Percentiles rank a stretch among this genome's conserved stretches.
phyloP scores from a whole-genome alignment of 352 stramenopile genomes.

The Phytophthora capsici region DNA sequence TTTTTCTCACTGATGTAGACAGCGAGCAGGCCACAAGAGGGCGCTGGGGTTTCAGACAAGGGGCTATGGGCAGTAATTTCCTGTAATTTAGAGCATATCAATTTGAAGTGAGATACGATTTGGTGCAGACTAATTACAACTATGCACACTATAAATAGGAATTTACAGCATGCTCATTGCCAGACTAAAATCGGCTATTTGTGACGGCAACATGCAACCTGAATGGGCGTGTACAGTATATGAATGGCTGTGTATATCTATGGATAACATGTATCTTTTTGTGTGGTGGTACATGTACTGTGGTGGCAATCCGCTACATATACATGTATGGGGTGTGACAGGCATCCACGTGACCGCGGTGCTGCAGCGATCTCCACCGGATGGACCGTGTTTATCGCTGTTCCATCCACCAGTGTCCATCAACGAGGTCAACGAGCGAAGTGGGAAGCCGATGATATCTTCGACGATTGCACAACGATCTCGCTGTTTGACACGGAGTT shows the following conservation, averaged over 20 bases:
- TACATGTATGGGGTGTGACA: neutral
- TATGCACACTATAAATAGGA: neutral
- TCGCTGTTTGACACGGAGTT: constrained; percentile 1
- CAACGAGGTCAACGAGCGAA: constrained; percentile 3
- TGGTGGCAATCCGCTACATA: neutral
- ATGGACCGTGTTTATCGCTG: constrained; percentile 22
- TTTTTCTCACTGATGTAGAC: constrained; percentile 44
- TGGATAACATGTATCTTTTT: no score
- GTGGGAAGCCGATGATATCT: constrained; percentile 18
- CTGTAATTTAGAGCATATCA: neutral
- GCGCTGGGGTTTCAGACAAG: constrained; percentile 25
- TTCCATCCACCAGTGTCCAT: constrained; percentile 4
- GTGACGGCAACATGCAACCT: no score
- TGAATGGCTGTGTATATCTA: no score
- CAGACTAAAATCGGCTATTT: no score
- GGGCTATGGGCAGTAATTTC: neutral
- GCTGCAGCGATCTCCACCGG: constrained; percentile 23
- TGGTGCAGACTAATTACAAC: neutral
- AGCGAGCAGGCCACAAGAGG: constrained; percentile 31
- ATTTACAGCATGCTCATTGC: neutral
- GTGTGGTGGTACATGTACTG: no score
- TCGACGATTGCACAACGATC: constrained; percentile 26
- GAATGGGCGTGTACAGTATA: no score
- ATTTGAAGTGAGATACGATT: neutral
- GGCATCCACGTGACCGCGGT: constrained; percentile 19